Percentiles rank a stretch among this genome's conserved stretches.
Conservation (phyloP, 1,284 basidiomycete genomes). For the Takashimella tepidaria region DNA sequence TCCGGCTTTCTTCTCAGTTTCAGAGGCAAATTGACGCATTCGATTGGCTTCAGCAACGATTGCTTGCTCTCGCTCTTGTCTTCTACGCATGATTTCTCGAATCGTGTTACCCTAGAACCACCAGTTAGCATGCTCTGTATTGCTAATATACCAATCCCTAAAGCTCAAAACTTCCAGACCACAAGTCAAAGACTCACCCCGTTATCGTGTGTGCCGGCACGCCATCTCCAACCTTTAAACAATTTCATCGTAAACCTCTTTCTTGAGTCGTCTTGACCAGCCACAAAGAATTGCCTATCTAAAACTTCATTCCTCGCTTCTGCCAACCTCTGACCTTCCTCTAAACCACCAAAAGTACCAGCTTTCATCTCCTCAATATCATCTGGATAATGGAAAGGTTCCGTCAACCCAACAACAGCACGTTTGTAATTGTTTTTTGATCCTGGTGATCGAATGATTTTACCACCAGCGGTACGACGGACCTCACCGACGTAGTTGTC, state of each 20-base stretch:
- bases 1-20: too few species aligned
- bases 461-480: conserved; percentile 35
- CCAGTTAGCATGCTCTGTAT: conserved; percentile 10
- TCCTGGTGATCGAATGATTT: conserved; percentile 33
- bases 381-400: conserved; percentile 86
- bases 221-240: conserved; percentile 42
- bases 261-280: conserved; percentile 54
- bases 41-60: conserved; percentile 31
- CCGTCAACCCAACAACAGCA: conserved; percentile 76
- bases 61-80: conserved; percentile 56
- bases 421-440: conserved; percentile 67
- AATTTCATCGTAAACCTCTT: conserved; percentile 23
- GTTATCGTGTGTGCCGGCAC: conserved; percentile 37
- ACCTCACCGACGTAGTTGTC: conserved; percentile 72
- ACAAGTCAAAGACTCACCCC: conserved; percentile 24
- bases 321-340: conserved; percentile 50
- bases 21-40: neutral
- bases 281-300: conserved; percentile 57
- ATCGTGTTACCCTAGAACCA: conserved; percentile 37
- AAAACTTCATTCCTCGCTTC: conserved; percentile 57
- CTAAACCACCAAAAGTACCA: conserved; percentile 12
- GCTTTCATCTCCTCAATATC: conserved; percentile 66
- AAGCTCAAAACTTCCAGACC: too few species aligned
- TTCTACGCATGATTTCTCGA: conserved; percentile 40
- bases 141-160: neutral